A percentile compares a stretch with the other conserved stretches of the same genome.
These are phyloP conservation scores for Argentina anserina DNA, from an alignment of 306 rosid genomes.

Conservation along the genomic window DNA sequence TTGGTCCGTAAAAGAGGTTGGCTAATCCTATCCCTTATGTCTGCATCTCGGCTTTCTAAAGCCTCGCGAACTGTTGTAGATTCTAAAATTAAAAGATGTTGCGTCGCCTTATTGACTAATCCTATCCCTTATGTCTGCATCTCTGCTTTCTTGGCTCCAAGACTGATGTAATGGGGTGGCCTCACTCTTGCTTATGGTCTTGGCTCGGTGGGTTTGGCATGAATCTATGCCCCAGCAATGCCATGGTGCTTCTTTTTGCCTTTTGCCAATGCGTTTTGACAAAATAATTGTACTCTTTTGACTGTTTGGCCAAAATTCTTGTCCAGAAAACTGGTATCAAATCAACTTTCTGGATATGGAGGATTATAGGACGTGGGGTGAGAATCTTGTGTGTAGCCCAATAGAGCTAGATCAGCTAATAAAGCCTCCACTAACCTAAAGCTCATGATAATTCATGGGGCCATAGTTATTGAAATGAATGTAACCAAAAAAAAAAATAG, in stretches of 20 bases:
- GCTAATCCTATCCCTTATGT: not conserved
- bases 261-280: not conserved
- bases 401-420: not conserved
- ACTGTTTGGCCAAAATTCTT: not conserved
- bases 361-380: not conserved
- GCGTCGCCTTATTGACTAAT: not conserved
- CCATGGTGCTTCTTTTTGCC: not conserved
- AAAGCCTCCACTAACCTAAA: slow-evolving; percentile 3
- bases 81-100: too few species aligned
- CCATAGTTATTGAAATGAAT: not conserved
- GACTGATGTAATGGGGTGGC: not conserved
- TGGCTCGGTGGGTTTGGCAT: not conserved
- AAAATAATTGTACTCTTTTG: not conserved
- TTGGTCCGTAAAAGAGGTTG: not conserved
- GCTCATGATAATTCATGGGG: not conserved
- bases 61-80: too few species aligned
- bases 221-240: not conserved
- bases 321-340: not conserved
- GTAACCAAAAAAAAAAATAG: not conserved
- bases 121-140: not conserved
- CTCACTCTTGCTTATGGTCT: not conserved
- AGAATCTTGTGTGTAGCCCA: not conserved
- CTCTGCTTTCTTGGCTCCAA: not conserved
- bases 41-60: not conserved
- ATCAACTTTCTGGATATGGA: slow-evolving; percentile 1